These are phyloP conservation scores for Rhizophora mangle DNA, from an alignment of 345 rosid genomes.

Conservation along the genomic window DNA sequence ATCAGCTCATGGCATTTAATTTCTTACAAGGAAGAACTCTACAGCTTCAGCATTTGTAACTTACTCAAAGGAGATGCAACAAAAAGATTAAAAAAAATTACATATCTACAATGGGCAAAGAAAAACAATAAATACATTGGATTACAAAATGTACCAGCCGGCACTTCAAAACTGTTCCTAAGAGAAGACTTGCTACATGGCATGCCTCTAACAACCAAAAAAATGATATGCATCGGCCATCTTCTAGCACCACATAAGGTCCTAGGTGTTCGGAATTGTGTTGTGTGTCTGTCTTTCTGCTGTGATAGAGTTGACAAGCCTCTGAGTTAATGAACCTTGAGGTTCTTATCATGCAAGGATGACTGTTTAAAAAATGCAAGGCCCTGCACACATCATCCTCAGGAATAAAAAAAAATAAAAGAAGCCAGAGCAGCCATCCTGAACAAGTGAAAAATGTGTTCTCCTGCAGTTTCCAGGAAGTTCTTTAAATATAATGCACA, in stretches of 20 bases:
- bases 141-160: background rate
- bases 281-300: background rate
- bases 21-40: background rate
- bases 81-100: background rate
- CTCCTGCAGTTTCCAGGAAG: background rate
- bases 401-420: background rate
- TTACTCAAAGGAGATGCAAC: background rate
- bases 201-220: background rate
- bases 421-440: slow-evolving; percentile 6
- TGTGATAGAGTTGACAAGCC: slow-evolving; percentile 2
- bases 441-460: background rate
- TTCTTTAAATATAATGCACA: slow-evolving; percentile 2
- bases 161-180: slow-evolving; percentile 6
- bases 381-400: slow-evolving; percentile 11
- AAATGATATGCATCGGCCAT: background rate
- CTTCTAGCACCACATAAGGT: too few species aligned
- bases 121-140: background rate
- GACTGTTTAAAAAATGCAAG: slow-evolving; percentile 19
- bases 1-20: background rate
- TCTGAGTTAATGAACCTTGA: background rate
- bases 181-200: background rate
- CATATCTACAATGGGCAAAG: slow-evolving; percentile 16
- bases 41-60: background rate
- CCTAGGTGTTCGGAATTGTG: background rate
- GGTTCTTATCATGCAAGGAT: slow-evolving; percentile 11